Evolutionary conservation across 441 rosid species (phyloP), one percentile per base, ranked within the genome.

Genomic region (Bocquillonia castaneifolia): DNA sequence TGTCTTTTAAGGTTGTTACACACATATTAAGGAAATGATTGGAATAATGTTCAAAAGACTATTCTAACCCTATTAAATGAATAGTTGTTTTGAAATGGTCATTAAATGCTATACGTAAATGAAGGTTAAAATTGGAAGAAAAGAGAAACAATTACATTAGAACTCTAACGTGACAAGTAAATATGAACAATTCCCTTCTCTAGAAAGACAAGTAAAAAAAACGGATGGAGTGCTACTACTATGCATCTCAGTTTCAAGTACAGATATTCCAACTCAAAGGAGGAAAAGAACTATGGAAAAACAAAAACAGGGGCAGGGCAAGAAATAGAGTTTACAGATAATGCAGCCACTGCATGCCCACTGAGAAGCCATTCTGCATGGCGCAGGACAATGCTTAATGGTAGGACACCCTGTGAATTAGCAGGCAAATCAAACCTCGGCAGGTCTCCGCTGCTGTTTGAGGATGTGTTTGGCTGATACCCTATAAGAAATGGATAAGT

Each of bases 301-400:
- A 15, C n/a, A n/a, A 2, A 28, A 14, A 13, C 6, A 32, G 17
- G 2, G n/a, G 51, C 26, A 40, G 26, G 26, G 20, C 69, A 40
- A 40, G 61, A 66, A 36, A 76, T 47, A 64, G 77, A 67, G 10
- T 70, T 82, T 86, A 92, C 98, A 52, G 95, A 88, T 79, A 95
- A 70, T 67, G 95, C 78, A 48, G 83, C 72, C 25, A 79, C 70
- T 25, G 82, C 74, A 50, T 74, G 85, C 68, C 78, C 86, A 59
- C 86, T 74, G 12, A 95, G 85, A 79, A 95, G 88, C 64, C 64
- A 79, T 74, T 89, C 89, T 39, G 87, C 89, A 69, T 76, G 93
- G 66, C 82, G 86, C 76, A 95, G 58, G 70, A 92, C 85, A 70
- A 77, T 73, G 67, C 77, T 69, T 72, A 95, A 82, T 51, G 89